Evolutionary conservation across 331 rosid genomes (phyloP), one percentile per base, ranked within the genome.

Genomic region (Pyracantha coccinea): DNA sequence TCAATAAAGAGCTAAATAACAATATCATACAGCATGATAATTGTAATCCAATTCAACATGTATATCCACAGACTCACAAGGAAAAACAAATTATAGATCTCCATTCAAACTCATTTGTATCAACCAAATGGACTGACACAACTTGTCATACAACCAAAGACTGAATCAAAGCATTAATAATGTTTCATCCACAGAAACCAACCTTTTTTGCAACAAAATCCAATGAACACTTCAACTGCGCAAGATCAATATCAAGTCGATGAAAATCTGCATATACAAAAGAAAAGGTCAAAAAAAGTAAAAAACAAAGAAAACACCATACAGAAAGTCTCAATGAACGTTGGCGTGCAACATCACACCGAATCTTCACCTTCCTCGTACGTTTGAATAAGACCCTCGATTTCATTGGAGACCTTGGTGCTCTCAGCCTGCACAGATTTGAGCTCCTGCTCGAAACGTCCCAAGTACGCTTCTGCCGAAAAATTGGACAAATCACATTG

Each of bases 121-220:
- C 15, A 59, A 38, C 4, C 7, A 38, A 32, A 63, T 9, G 19
- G 58, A 2, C 55, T 12, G 64, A 2, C 44, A 55, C 66, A 20
- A 54, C 21, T 44, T 41, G 16, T 54, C 58, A 65, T 21, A 44
- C 14, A 12, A 57, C 64, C 61, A 28, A 44, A 55, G 19, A 17
- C 38, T 53, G 62, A 71, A 27, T 28, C 50, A 28, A 75, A 71
- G 33, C 52, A 28, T 11, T 58, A 73, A 20, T 52, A 66, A 17
- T 29, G 50, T n/a, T 35, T 78, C 32, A 31, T 66, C 4, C 61
- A 67, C 25, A 61, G 68, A 71, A 80, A 80, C 89, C 24, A 80
- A 91, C 98, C 98, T 88, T 80, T 20, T 80, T 73, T 59, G 85
- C 17, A 61, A 72, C 70, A 75, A 53, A 82, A 19, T 94, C 84